Evolutionary conservation across 2,329 filamentous ascomycete genomes (phyloP), one percentile per base, ranked within the genome.

Genomic region (Calonectria naviculata): DNA sequence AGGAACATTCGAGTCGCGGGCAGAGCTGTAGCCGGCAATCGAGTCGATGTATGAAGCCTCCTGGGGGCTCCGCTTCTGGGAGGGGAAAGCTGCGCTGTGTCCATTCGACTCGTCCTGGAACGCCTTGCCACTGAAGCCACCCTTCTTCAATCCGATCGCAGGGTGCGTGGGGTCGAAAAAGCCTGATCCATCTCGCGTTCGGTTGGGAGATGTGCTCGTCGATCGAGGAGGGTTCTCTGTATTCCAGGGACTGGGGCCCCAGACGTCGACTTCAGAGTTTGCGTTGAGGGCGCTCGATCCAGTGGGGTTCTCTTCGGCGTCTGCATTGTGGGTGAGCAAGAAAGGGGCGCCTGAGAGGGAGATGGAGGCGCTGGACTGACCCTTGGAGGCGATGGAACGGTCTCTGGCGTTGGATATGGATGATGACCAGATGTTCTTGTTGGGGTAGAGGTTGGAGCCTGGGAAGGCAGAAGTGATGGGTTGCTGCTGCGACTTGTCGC

Each of bases 281-380:
- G 90, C 87, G 71, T 93, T 87, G 44, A 95, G 85, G 70, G 92
- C 93, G 71, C 91, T 88, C 7, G 93, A 94, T 60, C 93, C 93
- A 4, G 90, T 91, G 78, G 92, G 90, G 66, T 78, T 75, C 31
- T 79, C 78, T 66, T 83, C 78, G 67, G 78, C 65, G 21, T 81
- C 81, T 81, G 68, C 28, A 28, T 21, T 49, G 38, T 31, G 61
- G 17, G 74, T 77, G 66, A 78, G 77, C 62, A 69, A 46, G 34
- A 36, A 44, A 34, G 46, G 52, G 54, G 52, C 19, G 34, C 15
- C 15, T 46, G n/a, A 47, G 21, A 44, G 41, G 19, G 61, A 52
- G 34, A 15, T 29, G 63, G 26, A 58, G 21, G 63, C 10, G 67
- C 66, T 13, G 19, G 41, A 76, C 85, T 71, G 80, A 91, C 89